phyloP scores from a whole-genome alignment of 441 rosid species.

The Omphalea diandra region DNA sequence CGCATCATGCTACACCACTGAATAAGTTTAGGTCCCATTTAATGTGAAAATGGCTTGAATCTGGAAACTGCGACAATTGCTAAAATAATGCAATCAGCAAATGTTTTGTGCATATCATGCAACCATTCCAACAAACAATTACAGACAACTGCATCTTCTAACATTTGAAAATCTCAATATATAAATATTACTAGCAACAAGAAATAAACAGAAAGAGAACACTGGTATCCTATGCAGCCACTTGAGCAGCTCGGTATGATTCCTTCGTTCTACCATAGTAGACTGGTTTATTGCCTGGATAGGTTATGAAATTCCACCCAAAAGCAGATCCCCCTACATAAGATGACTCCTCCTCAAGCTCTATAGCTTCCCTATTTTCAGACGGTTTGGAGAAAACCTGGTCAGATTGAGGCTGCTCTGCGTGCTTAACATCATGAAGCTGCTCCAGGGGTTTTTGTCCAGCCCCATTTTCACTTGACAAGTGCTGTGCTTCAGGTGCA shows the following conservation, averaged over 20 bases:
- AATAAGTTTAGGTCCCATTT: no score
- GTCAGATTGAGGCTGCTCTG: conserved; percentile 15
- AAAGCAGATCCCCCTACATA: conserved; percentile 79
- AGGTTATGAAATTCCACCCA: conserved; percentile 88
- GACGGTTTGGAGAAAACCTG: conserved; percentile 18
- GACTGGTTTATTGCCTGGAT: conserved; percentile 41
- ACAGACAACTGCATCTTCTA: background rate
- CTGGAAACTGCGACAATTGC: no score
- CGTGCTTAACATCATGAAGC: conserved; percentile 16
- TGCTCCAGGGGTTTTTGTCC: conserved; percentile 28
- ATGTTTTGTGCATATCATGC: background rate
- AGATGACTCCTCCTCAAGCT: conserved; percentile 25
- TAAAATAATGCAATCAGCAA: no score
- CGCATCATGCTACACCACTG: no score
- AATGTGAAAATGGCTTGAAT: no score
- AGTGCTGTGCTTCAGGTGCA: conserved; percentile 27
- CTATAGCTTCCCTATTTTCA: conserved; percentile 32
- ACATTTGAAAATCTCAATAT: background rate
- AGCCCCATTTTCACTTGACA: conserved; percentile 35
- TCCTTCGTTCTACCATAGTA: conserved; percentile 73
- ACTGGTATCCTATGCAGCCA: conserved; percentile 22
- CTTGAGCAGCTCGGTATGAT: conserved; percentile 54
- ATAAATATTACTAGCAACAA: background rate
- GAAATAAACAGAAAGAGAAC: background rate
- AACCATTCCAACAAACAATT: conserved; percentile 3